Base-by-base conservation (phyloP, 495 filamentous ascomycete species). In the Xylaria curta region DNA sequence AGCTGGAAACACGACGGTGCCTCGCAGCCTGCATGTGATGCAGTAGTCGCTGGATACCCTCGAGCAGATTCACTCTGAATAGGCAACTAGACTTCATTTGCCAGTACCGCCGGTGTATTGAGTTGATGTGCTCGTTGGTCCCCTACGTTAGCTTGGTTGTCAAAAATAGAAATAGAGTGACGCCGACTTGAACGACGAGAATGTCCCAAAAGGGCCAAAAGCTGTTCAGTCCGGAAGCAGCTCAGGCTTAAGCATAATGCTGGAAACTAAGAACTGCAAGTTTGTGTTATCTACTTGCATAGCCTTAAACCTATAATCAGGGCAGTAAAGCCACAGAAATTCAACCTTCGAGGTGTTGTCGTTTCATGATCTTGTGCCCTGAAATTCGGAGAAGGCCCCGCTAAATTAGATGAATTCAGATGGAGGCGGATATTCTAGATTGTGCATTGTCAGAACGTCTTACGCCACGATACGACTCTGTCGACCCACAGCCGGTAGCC, bases 1-100 rank as follows among this genome's bases (percentile, higher is more conserved):
- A 68, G 54, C 65, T 68, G 63, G 64, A 46, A 59, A 46, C 42
- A 63, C 64, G 58, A 72, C 62, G 64, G 70, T 53, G 63, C 58
- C 63, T 68, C 65, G 54, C 63, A 72, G 65, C 53, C 61, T 72
- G 70, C 70, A 72, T 68, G 70, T 72, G 59, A 61, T 68, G 70
- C 70, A 72, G 70, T 72, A 72, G 70, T 72, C 56, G 42, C 40
- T 69, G 67, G 67, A 69, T 38, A 60, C 67, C 42, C 46, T 53
- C 42, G 21, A 56, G 31, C 4, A 26, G 19, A 62, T 64, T 40
- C 7, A 51, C 49, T 28, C 19, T 10, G 17, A 15, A 33, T 33
- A 26, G 54, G 31, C 44, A 62, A 19, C 56, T 60, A 40, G 68
- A 19, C 68, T 44, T 9, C 26, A 51, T 28, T 19, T 47, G 53